These are phyloP conservation scores for Neurospora sp. DNA, from an alignment of 495 filamentous ascomycete species.

Conservation along the genomic window DNA sequence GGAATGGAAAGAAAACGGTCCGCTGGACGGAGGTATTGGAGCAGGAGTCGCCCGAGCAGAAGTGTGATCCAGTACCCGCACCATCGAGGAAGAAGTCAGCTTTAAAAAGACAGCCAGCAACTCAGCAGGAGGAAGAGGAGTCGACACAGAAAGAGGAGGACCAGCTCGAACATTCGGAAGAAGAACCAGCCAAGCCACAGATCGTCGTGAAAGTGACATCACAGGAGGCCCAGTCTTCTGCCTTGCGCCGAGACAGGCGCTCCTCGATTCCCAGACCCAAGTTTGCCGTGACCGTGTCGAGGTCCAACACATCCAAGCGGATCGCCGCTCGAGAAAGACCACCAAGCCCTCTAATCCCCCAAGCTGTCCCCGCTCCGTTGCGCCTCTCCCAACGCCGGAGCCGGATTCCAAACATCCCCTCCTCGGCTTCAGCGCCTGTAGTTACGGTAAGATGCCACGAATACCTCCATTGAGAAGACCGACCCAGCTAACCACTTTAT, in stretches of 20 bases:
- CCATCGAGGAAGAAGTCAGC: neutral
- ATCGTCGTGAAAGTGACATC: no score
- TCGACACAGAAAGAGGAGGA: neutral
- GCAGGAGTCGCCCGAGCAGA: neutral
- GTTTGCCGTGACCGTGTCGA: neutral
- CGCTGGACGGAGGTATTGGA: neutral
- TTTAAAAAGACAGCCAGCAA: neutral
- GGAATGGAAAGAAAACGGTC: neutral
- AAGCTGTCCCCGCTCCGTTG: neutral
- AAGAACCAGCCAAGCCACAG: no score
- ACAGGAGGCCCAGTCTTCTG: no score
- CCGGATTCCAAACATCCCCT: no score
- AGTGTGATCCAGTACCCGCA: neutral
- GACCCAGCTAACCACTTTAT: no score
- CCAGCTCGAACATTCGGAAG: no score
- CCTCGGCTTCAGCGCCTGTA: no score
- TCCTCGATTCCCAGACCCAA: neutral
- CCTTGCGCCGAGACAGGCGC: neutral
- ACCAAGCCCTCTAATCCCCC: neutral
- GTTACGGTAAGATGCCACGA: no score
- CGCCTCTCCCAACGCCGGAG: neutral
- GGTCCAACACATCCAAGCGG: neutral
- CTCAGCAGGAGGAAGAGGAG: neutral
- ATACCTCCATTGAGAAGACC: no score
- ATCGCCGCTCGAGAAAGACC: neutral